Evolutionary conservation across 805 yeast genomes (phyloP).

Genomic region (Yarrowia sp.): DNA sequence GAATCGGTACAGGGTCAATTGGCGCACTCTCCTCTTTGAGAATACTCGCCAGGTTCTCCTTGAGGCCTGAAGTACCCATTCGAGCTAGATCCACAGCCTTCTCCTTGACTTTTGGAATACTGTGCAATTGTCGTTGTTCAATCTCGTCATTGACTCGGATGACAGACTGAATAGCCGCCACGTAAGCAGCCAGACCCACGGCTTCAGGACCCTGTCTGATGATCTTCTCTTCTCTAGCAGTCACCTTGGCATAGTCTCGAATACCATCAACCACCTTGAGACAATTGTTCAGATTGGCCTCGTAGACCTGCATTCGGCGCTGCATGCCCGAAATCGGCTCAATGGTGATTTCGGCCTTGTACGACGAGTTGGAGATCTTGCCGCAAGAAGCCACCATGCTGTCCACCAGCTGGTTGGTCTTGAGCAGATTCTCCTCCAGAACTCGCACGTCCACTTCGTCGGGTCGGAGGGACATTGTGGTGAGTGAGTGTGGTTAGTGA

Average conservation of each 20-base stretch:
- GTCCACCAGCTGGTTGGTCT: constrained; percentile 55
- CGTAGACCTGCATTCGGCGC: constrained; percentile 53
- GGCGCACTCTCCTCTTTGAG: constrained; percentile 44
- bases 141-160: constrained; percentile 34
- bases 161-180: constrained; percentile 33
- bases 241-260: constrained; percentile 45
- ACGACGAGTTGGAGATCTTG: constrained; percentile 52
- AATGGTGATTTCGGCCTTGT: constrained; percentile 59
- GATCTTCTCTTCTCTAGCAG: constrained; percentile 44
- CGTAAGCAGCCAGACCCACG: constrained; percentile 33
- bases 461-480: constrained; percentile 11
- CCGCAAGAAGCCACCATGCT: constrained; percentile 56
- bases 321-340: constrained; percentile 70
- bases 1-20: constrained; percentile 47
- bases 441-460: constrained; percentile 63
- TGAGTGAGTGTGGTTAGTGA: not conserved
- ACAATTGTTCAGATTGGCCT: constrained; percentile 44
- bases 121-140: constrained; percentile 32
- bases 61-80: constrained; percentile 56
- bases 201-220: constrained; percentile 33
- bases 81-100: constrained; percentile 57
- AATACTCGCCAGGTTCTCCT: constrained; percentile 49
- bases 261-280: constrained; percentile 36
- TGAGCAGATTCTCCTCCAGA: constrained; percentile 66
- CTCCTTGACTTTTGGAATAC: constrained; percentile 63